Evolutionary conservation across 371 early-diverging fungal species (phyloP).

Genomic region (Circinella umbellata): DNA sequence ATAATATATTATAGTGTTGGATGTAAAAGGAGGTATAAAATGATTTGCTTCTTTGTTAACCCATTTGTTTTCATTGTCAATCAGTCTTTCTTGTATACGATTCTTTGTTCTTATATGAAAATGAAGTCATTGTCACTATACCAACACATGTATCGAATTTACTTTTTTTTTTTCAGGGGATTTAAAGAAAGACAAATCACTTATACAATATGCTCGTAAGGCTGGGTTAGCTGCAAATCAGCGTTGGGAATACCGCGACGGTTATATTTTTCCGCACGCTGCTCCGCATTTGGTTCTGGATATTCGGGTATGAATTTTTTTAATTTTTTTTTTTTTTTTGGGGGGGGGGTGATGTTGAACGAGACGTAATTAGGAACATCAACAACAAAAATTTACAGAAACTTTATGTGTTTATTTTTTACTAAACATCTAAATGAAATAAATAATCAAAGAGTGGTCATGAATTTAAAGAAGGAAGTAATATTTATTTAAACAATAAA

Average conservation of each 20-base stretch:
- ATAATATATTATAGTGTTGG: slow-evolving; percentile 8
- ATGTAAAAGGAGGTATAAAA: slow-evolving; percentile 41
- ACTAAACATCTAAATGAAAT: too few species aligned
- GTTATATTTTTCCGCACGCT: slow-evolving; percentile 37
- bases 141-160: neutral
- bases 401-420: too few species aligned
- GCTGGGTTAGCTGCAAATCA: slow-evolving; percentile 52
- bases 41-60: too few species aligned
- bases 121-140: neutral
- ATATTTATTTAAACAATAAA: slow-evolving; percentile 34
- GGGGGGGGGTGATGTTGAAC: neutral
- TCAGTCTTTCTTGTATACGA: neutral
- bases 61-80: neutral
- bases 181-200: slow-evolving; percentile 37
- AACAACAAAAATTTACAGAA: too few species aligned
- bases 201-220: slow-evolving; percentile 55
- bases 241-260: slow-evolving; percentile 47
- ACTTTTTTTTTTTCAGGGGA: slow-evolving; percentile 15
- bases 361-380: too few species aligned
- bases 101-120: neutral
- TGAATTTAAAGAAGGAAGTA: slow-evolving; percentile 39
- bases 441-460: neutral
- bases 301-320: slow-evolving; percentile 31
- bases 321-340: neutral
- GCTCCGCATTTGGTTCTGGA: slow-evolving; percentile 46